These are phyloP conservation scores for Boletus fagicola DNA, from an alignment of 768 basidiomycete genomes.

Conservation along the genomic window DNA sequence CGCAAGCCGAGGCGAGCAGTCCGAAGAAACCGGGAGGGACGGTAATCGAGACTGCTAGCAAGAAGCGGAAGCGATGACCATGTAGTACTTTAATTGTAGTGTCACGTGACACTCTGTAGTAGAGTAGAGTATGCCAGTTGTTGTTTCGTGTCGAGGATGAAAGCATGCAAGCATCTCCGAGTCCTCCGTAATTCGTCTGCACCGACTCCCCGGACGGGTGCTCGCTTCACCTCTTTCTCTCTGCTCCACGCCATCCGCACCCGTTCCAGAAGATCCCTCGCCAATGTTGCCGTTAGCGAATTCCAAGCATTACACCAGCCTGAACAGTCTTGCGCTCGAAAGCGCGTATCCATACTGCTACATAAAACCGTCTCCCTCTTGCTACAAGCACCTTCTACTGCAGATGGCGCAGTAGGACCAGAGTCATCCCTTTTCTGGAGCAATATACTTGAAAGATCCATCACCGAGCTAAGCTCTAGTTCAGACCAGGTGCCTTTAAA, in stretches of 20 bases:
- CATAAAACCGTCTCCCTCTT: constrained; percentile 49
- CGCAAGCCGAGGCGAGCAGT: constrained; percentile 42
- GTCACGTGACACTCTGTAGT: constrained; percentile 20
- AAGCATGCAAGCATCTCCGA: constrained; percentile 28
- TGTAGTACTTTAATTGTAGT: not conserved
- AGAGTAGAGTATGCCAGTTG: not conserved
- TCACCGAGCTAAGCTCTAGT: constrained; percentile 31
- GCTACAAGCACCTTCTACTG: constrained; percentile 40
- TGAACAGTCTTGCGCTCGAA: constrained; percentile 2
- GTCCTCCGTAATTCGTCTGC: constrained; percentile 9
- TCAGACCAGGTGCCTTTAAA: constrained; percentile 34
- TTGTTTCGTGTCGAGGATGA: constrained; percentile 8
- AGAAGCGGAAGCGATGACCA: constrained; percentile 20
- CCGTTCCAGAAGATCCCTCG: not conserved
- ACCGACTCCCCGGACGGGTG: constrained; percentile 1
- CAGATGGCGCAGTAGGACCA: constrained; percentile 17
- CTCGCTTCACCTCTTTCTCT: not conserved
- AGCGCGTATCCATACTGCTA: constrained; percentile 44
- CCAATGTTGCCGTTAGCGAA: not conserved
- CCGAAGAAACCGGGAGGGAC: constrained; percentile 11
- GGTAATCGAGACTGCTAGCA: not conserved
- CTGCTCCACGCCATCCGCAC: not conserved
- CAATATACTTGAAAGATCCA: constrained; percentile 38
- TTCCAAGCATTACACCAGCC: not conserved
- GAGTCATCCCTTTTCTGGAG: constrained; percentile 48